phyloP scores from a whole-genome alignment of 345 rosid species.

The Populus tremula region DNA sequence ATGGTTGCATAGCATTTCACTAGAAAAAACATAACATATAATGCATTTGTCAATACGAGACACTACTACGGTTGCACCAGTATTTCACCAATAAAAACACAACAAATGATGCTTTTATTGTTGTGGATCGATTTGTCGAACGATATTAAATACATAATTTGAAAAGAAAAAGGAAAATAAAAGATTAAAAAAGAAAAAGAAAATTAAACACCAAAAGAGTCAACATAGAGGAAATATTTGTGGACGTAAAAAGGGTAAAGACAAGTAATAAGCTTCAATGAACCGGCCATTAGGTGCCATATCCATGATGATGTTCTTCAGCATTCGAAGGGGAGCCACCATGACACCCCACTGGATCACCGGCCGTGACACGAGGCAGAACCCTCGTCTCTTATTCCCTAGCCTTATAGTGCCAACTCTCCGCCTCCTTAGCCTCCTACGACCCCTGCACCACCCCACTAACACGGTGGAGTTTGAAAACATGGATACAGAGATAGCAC shows the following conservation, averaged over 20 bases:
- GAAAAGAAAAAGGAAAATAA: not conserved
- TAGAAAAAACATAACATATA: no score
- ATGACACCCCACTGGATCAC: conserved; percentile 70
- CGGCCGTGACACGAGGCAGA: conserved; percentile 51
- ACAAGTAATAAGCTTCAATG: conserved; percentile 49
- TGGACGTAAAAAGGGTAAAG: conserved; percentile 64
- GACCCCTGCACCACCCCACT: conserved; percentile 47
- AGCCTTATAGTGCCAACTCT: conserved; percentile 51
- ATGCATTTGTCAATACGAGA: no score
- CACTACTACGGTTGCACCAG: no score
- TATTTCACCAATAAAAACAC: no score
- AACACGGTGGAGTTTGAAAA: conserved; percentile 34
- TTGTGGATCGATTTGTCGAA: no score
- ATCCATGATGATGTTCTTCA: conserved; percentile 64
- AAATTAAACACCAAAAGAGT: conserved; percentile 1
- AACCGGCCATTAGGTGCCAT: conserved; percentile 44
- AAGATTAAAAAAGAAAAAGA: not conserved
- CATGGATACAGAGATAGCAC: conserved; percentile 21
- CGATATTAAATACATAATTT: not conserved
- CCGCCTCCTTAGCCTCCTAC: conserved; percentile 49
- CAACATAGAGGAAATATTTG: conserved; percentile 78
- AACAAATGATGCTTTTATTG: no score
- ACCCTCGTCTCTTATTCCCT: conserved; percentile 67
- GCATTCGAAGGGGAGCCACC: conserved; percentile 46
- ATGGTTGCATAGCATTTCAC: no score